These are phyloP conservation scores for Phytophthora colocasiae DNA, from an alignment of 352 stramenopile species.

Conservation along the genomic window DNA sequence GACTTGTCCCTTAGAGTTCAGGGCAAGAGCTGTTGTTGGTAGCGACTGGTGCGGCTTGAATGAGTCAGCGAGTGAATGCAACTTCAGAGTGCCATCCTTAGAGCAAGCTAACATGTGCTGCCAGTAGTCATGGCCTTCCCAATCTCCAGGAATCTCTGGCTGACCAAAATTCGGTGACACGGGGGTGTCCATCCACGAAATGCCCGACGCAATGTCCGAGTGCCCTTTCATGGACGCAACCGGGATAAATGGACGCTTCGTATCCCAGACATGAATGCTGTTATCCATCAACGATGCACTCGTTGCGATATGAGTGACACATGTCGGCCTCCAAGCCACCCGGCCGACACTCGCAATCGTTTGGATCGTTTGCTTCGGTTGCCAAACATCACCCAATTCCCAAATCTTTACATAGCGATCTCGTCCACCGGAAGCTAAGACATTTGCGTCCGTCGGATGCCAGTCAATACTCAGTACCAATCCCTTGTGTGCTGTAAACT, in stretches of 20 bases:
- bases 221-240: conserved; percentile 89
- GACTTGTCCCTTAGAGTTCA: conserved; percentile 84
- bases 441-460: conserved; percentile 70
- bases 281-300: conserved; percentile 89
- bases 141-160: conserved; percentile 52
- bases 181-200: conserved; percentile 88
- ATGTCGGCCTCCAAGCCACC: conserved; percentile 82
- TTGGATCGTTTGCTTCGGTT: conserved; percentile 87
- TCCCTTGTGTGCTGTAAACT: conserved; percentile 89
- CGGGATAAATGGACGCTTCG: conserved; percentile 84
- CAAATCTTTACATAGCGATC: conserved; percentile 91
- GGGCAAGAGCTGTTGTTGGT: conserved; percentile 69
- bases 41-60: conserved; percentile 87
- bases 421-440: conserved; percentile 81
- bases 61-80: conserved; percentile 84
- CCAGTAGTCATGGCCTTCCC: conserved; percentile 83
- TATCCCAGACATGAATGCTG: conserved; percentile 90
- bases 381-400: conserved; percentile 72
- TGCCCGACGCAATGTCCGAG: conserved; percentile 81
- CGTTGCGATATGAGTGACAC: conserved; percentile 82
- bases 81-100: conserved; percentile 87
- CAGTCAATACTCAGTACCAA: conserved; percentile 87
- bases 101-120: conserved; percentile 90
- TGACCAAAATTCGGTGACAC: conserved; percentile 46
- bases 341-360: conserved; percentile 87